Conservation (phyloP, 345 rosid species). For the Murraya paniculata region DNA sequence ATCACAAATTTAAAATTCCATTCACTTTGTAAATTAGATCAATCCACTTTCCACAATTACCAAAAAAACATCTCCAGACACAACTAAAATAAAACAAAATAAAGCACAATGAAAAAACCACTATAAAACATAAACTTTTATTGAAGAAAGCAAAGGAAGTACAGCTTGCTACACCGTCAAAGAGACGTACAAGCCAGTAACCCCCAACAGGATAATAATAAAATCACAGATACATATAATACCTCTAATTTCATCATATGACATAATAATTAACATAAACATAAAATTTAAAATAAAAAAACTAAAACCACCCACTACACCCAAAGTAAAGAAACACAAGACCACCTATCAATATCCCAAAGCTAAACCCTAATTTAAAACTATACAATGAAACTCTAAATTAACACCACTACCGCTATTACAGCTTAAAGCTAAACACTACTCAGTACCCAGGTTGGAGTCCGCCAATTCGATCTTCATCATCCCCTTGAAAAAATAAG, state of each 20-base stretch:
- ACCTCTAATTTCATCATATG: not conserved
- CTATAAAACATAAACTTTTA: not conserved
- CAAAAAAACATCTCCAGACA: not conserved
- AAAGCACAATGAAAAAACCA: not conserved
- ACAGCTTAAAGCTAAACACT: not conserved
- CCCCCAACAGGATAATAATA: not conserved
- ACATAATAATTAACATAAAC: too few relatives aligned
- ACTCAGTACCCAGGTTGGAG: slow-evolving; percentile 21
- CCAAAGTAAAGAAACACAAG: not conserved
- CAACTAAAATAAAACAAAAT: too few relatives aligned
- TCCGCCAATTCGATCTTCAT: slow-evolving; percentile 32
- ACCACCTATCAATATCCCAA: not conserved
- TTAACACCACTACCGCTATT: not conserved
- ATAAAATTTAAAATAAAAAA: not conserved
- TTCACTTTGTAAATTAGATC: not conserved
- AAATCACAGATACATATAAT: not conserved
- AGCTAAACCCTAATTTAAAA: not conserved
- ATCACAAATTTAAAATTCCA: not conserved
- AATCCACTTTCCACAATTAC: not conserved
- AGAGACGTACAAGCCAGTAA: not conserved
- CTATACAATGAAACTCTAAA: slow-evolving; percentile 1
- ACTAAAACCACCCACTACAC: not conserved
- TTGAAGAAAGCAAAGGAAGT: not conserved
- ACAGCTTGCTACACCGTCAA: not conserved
- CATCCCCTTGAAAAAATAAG: slow-evolving; percentile 90